Base-by-base conservation (phyloP, 2,329 filamentous ascomycete species). In the Catunica adiposa region DNA sequence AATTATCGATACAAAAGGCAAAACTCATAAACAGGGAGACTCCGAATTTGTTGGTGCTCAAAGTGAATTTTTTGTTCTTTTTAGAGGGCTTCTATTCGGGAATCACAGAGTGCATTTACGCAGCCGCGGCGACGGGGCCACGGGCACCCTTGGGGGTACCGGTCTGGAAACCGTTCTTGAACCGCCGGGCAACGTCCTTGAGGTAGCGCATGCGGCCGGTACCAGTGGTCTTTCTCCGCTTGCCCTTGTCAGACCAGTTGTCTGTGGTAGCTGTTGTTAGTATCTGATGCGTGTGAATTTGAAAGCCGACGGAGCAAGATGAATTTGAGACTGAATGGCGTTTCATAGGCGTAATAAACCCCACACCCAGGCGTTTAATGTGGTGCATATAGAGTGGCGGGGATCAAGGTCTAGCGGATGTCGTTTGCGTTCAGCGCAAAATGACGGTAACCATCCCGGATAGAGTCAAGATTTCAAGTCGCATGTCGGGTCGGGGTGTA, bases 161-260 rank as follows among this genome's bases (percentile, higher is more conserved):
- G 65, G 76, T 81, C 78, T 86, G 90, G 87, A 98, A 98, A 67
- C 89, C 89, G 78, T 98, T 98, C 80, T 84, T 88, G 83, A 95
- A 95, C 76, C 82, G 82, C 73, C 92, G 84, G 70, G 89, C 78
- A 71, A 98, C 83, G 68, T 79, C 80, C 81, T 94, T 94, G 72
- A 98, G 81, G 78, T 89, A 87, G 71, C 88, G 83, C 84, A 89
- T 92, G 74, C 92, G 87, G 73, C 92, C 92, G 70, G 88, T 90
- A 68, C 92, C 92, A 71, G 86, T 90, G 70, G 90, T 96, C 89
- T 96, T 97, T 85, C 92, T 94, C 75, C 92, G 82, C 88, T 97
- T 97, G 68, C 89, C 90, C 86, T 98, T 98, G 83, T 97, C 90
- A 74, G 86, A 82, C 92, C 92, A 98, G 86, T 98, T 96, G 84